These are phyloP conservation scores for Phytophthora quininea DNA, from an alignment of 352 stramenopile species.

Conservation along the genomic window DNA sequence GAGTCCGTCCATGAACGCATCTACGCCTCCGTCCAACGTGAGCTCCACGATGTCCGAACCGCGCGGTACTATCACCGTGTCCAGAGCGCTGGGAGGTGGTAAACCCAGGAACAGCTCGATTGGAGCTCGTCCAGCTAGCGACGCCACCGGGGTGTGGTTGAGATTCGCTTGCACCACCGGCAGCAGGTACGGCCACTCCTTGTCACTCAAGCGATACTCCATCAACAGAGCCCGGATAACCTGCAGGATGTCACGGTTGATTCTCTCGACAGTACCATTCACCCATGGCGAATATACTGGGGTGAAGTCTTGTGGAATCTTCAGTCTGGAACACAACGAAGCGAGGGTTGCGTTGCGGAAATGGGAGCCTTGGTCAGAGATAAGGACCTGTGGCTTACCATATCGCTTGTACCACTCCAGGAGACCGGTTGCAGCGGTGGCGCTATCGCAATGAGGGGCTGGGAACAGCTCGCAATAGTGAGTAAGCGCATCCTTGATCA, in stretches of 20 bases:
- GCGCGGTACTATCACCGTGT: neutral
- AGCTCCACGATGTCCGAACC: neutral
- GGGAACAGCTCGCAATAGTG: constrained; percentile 12
- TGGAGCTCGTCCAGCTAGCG: neutral
- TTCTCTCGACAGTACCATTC: constrained; percentile 3
- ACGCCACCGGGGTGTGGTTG: neutral
- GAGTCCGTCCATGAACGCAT: neutral
- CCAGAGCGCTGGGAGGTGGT: neutral
- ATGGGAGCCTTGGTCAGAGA: constrained; percentile 2
- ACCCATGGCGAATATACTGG: constrained; percentile 3
- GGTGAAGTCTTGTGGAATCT: constrained; percentile 8
- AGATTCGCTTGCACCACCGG: neutral
- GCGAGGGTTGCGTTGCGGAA: constrained; percentile 8
- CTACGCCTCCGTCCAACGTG: neutral
- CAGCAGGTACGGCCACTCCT: neutral
- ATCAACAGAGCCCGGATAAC: constrained; percentile 2
- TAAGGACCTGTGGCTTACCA: neutral
- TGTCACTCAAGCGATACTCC: neutral
- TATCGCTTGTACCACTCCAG: constrained; percentile 7
- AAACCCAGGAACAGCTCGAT: neutral
- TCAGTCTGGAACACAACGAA: constrained; percentile 1
- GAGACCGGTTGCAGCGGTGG: neutral
- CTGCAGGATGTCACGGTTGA: constrained; percentile 14
- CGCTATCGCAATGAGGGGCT: neutral
- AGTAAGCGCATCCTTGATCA: constrained; percentile 4